phyloP scores from a whole-genome alignment of 441 rosid genomes.

The Aleurites moluccanus region DNA sequence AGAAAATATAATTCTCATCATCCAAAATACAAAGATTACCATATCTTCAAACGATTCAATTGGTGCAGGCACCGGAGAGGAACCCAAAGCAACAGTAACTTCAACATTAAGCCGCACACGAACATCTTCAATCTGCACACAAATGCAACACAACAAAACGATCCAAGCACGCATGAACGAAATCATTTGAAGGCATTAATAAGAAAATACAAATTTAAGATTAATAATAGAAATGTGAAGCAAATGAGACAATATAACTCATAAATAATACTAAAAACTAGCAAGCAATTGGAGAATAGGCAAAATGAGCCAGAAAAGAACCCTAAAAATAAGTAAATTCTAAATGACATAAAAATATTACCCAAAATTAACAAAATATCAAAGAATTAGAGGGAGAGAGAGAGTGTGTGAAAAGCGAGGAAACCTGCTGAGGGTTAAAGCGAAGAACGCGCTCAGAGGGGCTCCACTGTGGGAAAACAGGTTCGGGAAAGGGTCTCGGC shows the following conservation, averaged over 20 bases:
- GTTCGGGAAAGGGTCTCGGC: conserved; percentile 26
- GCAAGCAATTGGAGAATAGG: too few relatives aligned
- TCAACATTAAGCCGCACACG: conserved; percentile 36
- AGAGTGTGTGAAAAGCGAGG: neutral
- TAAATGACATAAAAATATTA: neutral
- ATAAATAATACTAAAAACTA: neutral
- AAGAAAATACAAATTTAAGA: neutral
- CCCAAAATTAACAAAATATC: neutral
- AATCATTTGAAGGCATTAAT: neutral
- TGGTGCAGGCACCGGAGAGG: conserved; percentile 35
- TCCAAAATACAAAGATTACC: conserved; percentile 20
- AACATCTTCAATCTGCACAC: conserved; percentile 34
- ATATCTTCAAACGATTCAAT: conserved; percentile 40
- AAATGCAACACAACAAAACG: neutral
- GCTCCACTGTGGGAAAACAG: conserved; percentile 34
- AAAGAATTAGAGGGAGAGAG: neutral
- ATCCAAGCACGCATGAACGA: neutral
- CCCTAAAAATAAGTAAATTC: neutral
- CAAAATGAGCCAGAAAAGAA: neutral
- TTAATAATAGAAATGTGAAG: neutral
- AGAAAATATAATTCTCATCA: neutral
- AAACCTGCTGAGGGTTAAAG: conserved; percentile 33
- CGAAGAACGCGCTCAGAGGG: conserved; percentile 46
- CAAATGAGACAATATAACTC: too few relatives aligned
- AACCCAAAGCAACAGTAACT: conserved; percentile 32